Evolutionary conservation across 129 eudicot genomes (phyloP).

Genomic region (Scalesia atractyloides): DNA sequence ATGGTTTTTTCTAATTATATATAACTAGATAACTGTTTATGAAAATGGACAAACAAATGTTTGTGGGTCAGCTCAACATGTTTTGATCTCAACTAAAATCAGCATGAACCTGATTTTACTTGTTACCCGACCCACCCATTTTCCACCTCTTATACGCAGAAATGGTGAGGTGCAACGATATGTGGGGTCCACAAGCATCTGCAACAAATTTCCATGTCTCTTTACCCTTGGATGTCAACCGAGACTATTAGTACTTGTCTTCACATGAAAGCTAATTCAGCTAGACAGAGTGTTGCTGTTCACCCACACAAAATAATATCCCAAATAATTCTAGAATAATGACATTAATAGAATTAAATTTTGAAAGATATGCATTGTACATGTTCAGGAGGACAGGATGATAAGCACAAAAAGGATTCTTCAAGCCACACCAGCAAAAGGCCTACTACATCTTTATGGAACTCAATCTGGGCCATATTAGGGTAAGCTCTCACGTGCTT

Average conservation of each 20-base stretch:
- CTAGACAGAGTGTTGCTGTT: neutral
- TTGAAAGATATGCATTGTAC: neutral
- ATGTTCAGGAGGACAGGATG: constrained; percentile 19
- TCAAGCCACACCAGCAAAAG: constrained; percentile 34
- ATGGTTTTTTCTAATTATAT: neutral
- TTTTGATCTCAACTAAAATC: neutral
- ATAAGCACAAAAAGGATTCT: constrained; percentile 30
- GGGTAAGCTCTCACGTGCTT: constrained; percentile 46
- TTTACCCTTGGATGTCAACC: neutral
- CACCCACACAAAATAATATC: neutral
- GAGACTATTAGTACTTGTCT: constrained; percentile 2
- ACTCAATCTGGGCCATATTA: constrained; percentile 48
- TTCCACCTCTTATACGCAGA: neutral
- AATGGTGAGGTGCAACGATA: neutral
- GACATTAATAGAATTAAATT: neutral
- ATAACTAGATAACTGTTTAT: neutral
- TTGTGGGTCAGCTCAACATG: neutral
- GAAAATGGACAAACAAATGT: neutral
- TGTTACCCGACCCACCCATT: neutral
- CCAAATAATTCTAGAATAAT: constrained; percentile 1
- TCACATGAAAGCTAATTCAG: neutral
- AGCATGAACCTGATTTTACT: neutral
- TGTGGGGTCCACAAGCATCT: neutral
- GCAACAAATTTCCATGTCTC: neutral
- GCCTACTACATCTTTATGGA: constrained; percentile 47